These are phyloP conservation scores for Gelatoporia subvermispora DNA, from an alignment of 768 basidiomycete species.

Conservation along the genomic window DNA sequence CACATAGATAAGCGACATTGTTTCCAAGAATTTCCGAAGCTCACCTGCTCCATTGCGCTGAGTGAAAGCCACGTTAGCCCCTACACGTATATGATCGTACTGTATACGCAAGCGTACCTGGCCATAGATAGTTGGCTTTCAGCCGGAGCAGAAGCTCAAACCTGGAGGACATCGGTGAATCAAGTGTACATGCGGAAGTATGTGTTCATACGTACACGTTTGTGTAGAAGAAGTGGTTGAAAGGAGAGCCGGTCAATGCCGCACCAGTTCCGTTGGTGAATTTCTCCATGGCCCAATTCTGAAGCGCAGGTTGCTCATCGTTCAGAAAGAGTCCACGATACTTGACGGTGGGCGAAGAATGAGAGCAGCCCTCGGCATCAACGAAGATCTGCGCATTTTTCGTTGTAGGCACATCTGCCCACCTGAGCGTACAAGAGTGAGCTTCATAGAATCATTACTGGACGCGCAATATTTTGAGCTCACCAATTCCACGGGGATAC, in stretches of 20 bases:
- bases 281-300: slow-evolving; percentile 66
- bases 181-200: too few relatives aligned
- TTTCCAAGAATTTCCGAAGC: slow-evolving; percentile 9
- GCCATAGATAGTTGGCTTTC: slow-evolving; percentile 71
- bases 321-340: slow-evolving; percentile 73
- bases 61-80: too few relatives aligned
- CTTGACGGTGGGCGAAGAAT: slow-evolving; percentile 63
- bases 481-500: slow-evolving; percentile 68
- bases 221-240: slow-evolving; percentile 57
- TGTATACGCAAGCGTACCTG: slow-evolving; percentile 27
- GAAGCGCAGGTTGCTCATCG: slow-evolving; percentile 69
- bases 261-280: slow-evolving; percentile 62
- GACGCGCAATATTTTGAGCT: slow-evolving; percentile 11
- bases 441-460: too few relatives aligned
- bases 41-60: slow-evolving; percentile 33
- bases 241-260: slow-evolving; percentile 45
- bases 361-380: slow-evolving; percentile 32
- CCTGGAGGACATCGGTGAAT: too few relatives aligned
- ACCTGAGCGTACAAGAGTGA: slow-evolving; percentile 38
- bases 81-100: too few relatives aligned
- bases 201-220: slow-evolving; percentile 38
- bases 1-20: not conserved
- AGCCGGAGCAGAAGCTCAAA: slow-evolving; percentile 64
- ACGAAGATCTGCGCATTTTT: slow-evolving; percentile 46
- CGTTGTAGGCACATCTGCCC: slow-evolving; percentile 69